Evolutionary conservation across 2,329 filamentous ascomycete genomes (phyloP).

Genomic region (Penicillium sp.): DNA sequence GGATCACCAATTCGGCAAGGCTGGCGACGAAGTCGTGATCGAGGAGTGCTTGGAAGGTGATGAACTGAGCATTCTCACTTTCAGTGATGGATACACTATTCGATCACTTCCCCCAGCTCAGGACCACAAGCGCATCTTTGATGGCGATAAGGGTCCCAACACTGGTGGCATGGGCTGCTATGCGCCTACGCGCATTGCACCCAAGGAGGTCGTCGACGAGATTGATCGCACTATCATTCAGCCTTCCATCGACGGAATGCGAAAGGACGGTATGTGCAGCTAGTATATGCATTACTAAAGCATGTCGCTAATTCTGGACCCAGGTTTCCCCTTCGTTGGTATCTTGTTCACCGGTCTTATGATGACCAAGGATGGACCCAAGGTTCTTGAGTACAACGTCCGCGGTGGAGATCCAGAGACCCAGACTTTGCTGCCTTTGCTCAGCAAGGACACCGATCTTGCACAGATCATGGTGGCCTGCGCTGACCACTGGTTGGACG

Average conservation of each 20-base stretch:
- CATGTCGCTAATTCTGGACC: background rate
- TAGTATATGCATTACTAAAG: slow-evolving; percentile 70
- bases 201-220: slow-evolving; percentile 69
- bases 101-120: slow-evolving; percentile 84
- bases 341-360: slow-evolving; percentile 68
- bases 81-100: slow-evolving; percentile 85
- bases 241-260: slow-evolving; percentile 87
- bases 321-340: slow-evolving; percentile 45
- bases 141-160: slow-evolving; percentile 87
- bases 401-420: slow-evolving; percentile 91
- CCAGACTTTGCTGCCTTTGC: slow-evolving; percentile 76
- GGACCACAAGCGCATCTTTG: slow-evolving; percentile 93
- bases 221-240: slow-evolving; percentile 82
- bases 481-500: slow-evolving; percentile 69
- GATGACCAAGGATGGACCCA: slow-evolving; percentile 78
- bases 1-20: slow-evolving; percentile 77
- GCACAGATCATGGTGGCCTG: slow-evolving; percentile 87
- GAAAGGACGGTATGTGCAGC: slow-evolving; percentile 68
- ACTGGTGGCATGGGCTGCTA: slow-evolving; percentile 99
- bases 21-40: slow-evolving; percentile 88
- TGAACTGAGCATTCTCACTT: slow-evolving; percentile 86
- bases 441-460: slow-evolving; percentile 76
- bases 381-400: slow-evolving; percentile 89
- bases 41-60: slow-evolving; percentile 92
- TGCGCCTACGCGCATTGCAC: slow-evolving; percentile 79